These are phyloP conservation scores for Penicillium aurantiogriseum DNA, from an alignment of 2,329 filamentous ascomycete species.

Conservation along the genomic window DNA sequence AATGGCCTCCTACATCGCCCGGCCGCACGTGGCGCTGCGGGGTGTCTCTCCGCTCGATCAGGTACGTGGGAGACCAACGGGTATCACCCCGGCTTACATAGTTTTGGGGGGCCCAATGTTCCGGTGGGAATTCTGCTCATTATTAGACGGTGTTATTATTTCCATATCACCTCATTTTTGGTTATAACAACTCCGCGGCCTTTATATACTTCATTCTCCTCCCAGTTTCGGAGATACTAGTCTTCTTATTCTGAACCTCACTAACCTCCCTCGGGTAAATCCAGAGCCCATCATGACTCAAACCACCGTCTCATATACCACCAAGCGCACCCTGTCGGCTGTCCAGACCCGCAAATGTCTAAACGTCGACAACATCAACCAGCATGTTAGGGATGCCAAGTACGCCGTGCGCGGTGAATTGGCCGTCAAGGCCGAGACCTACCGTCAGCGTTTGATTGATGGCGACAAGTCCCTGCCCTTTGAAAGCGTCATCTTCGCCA, in stretches of 20 bases:
- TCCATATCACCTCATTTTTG: background rate
- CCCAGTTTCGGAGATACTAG: background rate
- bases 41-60: slow-evolving; percentile 25
- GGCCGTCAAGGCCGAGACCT: slow-evolving; percentile 88
- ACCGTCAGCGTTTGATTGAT: slow-evolving; percentile 67
- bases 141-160: background rate
- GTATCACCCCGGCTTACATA: slow-evolving; percentile 17
- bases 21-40: slow-evolving; percentile 20
- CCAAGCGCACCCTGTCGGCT: slow-evolving; percentile 47
- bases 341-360: slow-evolving; percentile 51
- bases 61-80: slow-evolving; percentile 23
- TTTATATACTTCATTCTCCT: background rate
- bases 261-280: slow-evolving; percentile 17
- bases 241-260: slow-evolving; percentile 5
- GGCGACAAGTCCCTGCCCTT: slow-evolving; percentile 68
- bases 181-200: background rate
- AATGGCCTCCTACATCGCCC: slow-evolving; percentile 29
- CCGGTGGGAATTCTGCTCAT: background rate
- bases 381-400: slow-evolving; percentile 78
- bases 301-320: slow-evolving; percentile 25
- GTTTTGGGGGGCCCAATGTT: background rate
- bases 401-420: slow-evolving; percentile 97
- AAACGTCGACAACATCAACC: slow-evolving; percentile 87
- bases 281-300: slow-evolving; percentile 31
- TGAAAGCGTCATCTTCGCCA: slow-evolving; percentile 87